Evolutionary conservation across 2,329 filamentous ascomycete genomes (phyloP), one percentile per base, ranked within the genome.

Genomic region (Colletotrichum sp.): DNA sequence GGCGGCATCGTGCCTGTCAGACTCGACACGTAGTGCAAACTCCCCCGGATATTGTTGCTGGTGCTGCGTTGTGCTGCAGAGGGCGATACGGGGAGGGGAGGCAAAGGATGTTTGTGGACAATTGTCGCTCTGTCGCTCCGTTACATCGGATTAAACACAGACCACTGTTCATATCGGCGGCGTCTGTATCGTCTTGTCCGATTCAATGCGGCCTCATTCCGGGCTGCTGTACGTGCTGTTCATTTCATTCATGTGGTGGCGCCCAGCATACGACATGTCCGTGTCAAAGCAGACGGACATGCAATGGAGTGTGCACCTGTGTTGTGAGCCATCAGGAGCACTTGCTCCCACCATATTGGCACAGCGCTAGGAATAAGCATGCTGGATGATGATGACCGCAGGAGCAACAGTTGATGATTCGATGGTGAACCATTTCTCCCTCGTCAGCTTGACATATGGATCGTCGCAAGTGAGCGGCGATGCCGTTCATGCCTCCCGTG

Each of bases 1-100:
- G 30, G 39, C 39, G 3, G 16, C 55, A 67, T 70, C 52, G 62
- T 67, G 63, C 71, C 66, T 67, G 75, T 76, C 75, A 63, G 71
- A 68, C 75, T 67, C 55, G 71, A 75, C 52, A 76, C 60, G 71
- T 67, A 52, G 71, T 71, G 62, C 66, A 68, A 73, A 49, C 44
- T 52, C 44, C 69, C 44, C 64, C 26, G 39, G 32, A 59, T 64
- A 68, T 28, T 63, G 59, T 59, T 52, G 49, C 12, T 59, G 36
- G 18, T 76, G 52, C 72, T 64, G 70, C 64, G 67, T 36, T 26
- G 30, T 30, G 32, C 26, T 64, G 62, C 52, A 44, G 60, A 52
- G 15, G 15, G 44, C 44, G 6, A n/a, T 52, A 52, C 44, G 44
- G n/a, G 44, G 44, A n/a, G n/a, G n/a, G 9, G 30, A 52, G 63